These are phyloP conservation scores for Trichoderma erinaceum DNA, from an alignment of 495 filamentous ascomycete species.

Conservation along the genomic window DNA sequence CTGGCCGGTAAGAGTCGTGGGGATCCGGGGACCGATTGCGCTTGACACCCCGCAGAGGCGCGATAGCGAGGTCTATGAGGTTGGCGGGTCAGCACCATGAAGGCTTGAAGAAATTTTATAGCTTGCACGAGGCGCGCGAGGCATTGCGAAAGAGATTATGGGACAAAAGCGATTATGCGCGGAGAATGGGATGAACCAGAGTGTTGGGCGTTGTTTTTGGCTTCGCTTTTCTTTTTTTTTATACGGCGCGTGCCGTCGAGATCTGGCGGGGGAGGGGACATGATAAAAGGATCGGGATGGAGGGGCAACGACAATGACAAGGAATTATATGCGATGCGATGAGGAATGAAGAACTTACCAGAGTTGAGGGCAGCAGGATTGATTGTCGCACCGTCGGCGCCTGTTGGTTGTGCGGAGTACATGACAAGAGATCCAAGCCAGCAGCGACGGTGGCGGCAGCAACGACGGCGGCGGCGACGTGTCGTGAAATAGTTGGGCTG, in stretches of 20 bases:
- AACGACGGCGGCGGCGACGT: conserved; percentile 45
- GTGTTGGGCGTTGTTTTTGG: conserved; percentile 2
- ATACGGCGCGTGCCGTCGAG: background rate
- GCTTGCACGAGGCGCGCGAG: background rate
- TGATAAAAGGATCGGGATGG: conserved; percentile 11
- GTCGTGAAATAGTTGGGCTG: conserved; percentile 53
- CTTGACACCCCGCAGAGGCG: conserved; percentile 69
- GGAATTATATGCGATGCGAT: conserved; percentile 10
- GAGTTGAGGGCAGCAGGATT: conserved; percentile 49
- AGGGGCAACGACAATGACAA: conserved; percentile 16
- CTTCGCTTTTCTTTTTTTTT: background rate
- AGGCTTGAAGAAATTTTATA: background rate
- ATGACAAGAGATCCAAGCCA: conserved; percentile 32
- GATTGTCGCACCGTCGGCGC: conserved; percentile 52
- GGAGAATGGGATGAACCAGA: conserved; percentile 12
- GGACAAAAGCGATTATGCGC: background rate
- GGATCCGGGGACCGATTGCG: conserved; percentile 83
- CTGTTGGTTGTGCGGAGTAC: conserved; percentile 51
- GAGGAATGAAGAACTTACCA: conserved; percentile 35
- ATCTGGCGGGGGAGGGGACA: conserved; percentile 11
- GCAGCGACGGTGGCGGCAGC: conserved; percentile 36
- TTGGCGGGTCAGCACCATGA: background rate
- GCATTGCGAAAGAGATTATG: background rate
- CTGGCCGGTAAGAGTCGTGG: conserved; percentile 26
- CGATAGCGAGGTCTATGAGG: conserved; percentile 34